Evolutionary conservation across 2,329 filamentous ascomycete genomes (phyloP).

Genomic region (Neobulgaria alba): DNA sequence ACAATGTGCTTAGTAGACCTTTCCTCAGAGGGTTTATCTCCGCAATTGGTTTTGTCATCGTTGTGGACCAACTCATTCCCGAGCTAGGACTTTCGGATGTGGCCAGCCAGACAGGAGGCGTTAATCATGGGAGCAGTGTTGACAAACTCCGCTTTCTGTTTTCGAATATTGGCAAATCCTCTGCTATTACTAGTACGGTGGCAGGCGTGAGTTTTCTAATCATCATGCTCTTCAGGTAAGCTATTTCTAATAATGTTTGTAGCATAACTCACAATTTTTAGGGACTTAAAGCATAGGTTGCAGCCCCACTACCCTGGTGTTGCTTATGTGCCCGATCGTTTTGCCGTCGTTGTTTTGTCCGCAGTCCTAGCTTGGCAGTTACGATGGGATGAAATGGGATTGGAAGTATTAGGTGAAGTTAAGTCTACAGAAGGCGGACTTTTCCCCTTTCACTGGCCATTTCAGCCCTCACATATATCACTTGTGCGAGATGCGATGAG

Average conservation of each 20-base stretch:
- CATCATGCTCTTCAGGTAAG: slow-evolving; percentile 83
- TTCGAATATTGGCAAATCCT: slow-evolving; percentile 54
- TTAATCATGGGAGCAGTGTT: slow-evolving; percentile 76
- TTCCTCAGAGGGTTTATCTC: slow-evolving; percentile 95
- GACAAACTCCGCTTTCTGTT: slow-evolving; percentile 79
- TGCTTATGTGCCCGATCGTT: slow-evolving; percentile 86
- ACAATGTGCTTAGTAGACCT: slow-evolving; percentile 86
- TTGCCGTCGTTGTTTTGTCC: slow-evolving; percentile 78
- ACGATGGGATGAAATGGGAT: slow-evolving; percentile 69
- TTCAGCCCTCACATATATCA: slow-evolving; percentile 64
- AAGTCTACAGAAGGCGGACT: slow-evolving; percentile 61
- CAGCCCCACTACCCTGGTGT: slow-evolving; percentile 72
- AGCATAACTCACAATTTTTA: slow-evolving; percentile 29
- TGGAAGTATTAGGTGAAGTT: slow-evolving; percentile 77
- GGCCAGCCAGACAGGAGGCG: slow-evolving; percentile 52
- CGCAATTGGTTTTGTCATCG: slow-evolving; percentile 91
- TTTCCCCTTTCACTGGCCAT: slow-evolving; percentile 82
- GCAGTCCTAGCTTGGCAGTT: slow-evolving; percentile 70
- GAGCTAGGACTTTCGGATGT: slow-evolving; percentile 68
- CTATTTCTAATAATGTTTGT: neutral
- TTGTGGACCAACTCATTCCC: slow-evolving; percentile 88
- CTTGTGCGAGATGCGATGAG: slow-evolving; percentile 82
- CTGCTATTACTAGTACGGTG: slow-evolving; percentile 67
- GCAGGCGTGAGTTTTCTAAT: slow-evolving; percentile 72
- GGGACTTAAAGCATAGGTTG: slow-evolving; percentile 71